A percentile compares a stretch with the other conserved stretches of the same genome.
These are phyloP conservation scores for Alternaria hordeiaustralica DNA, from an alignment of 2,329 filamentous ascomycete genomes.

Conservation along the genomic window DNA sequence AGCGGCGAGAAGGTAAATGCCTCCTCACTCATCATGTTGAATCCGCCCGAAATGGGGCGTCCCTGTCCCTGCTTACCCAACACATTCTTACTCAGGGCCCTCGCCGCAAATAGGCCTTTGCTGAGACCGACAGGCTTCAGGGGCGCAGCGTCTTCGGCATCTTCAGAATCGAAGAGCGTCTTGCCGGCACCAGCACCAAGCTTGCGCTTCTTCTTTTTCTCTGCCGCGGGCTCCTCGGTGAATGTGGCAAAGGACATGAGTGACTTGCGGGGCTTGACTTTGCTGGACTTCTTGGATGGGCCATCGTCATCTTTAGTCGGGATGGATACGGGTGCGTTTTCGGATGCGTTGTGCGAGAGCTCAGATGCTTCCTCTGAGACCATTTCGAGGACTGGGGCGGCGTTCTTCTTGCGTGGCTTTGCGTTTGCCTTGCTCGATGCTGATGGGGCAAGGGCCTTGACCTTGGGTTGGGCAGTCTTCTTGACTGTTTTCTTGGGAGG, in stretches of 20 bases:
- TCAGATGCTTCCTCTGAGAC: conserved; percentile 53
- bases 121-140: conserved; percentile 43
- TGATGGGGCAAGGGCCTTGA: conserved; percentile 53
- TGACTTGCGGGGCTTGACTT: conserved; percentile 54
- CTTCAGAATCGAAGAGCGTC: conserved; percentile 67
- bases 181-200: conserved; percentile 65
- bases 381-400: conserved; percentile 50
- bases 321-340: conserved; percentile 44
- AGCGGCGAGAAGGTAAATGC: conserved; percentile 49
- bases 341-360: conserved; percentile 38
- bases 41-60: conserved; percentile 42
- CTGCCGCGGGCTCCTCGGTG: conserved; percentile 47
- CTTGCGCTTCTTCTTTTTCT: conserved; percentile 70
- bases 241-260: conserved; percentile 56
- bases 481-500: conserved; percentile 38
- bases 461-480: conserved; percentile 39
- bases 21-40: conserved; percentile 46
- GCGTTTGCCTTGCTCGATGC: conserved; percentile 55
- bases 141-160: conserved; percentile 39
- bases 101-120: conserved; percentile 47
- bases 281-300: conserved; percentile 43
- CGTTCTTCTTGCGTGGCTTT: conserved; percentile 51
- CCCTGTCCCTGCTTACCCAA: conserved; percentile 34
- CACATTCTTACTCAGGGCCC: conserved; percentile 45
- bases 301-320: conserved; percentile 46